Base-by-base conservation (phyloP, 2,329 filamentous ascomycete genomes). In the Aschersonia sp. region DNA sequence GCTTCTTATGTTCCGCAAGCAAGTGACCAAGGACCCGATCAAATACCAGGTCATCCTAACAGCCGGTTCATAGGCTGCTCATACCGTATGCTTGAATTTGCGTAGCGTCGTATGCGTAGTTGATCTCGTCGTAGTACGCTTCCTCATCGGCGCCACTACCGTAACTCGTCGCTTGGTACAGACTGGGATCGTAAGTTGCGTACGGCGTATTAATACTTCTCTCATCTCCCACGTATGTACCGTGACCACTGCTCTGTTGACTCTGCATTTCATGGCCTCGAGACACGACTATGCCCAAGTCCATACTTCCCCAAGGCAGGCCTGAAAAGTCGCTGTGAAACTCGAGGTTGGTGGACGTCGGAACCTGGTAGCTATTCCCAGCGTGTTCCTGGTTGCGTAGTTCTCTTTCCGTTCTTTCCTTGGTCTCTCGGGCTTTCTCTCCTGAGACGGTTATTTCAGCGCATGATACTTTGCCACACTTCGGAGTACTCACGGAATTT, bases 231-330 rank as follows among this genome's bases (percentile, higher is more conserved):
- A 56, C 50, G 47, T 62, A 62, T 45, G 62, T 68, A 47, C 58
- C 64, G 12, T 59, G 60, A 6, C 64, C 61, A 54, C 67, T 69
- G 50, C 67, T 68, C 6, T 66, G 66, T 32, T 65, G 63, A 54
- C 69, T 70, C 50, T 69, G 65, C 5, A 63, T 63, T 54, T 75
- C 73, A 55, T 75, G 72, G 44, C 75, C 75, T 46, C 68, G 65
- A 5, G 69, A 61, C 0, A 78, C 62, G 30, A 77, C 66, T 54
- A 73, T 71, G 40, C 67, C 72, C 64, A 87, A 71, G 51, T 74
- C 83, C 53, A 85, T 63, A 28, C 81, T 75, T 38, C 84, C 84
- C 84, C 83, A 88, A 0, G 84, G 84, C 3, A 87, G 66, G 0
- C 84, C 84, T 0, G 80, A 80, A 3, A 78, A 69, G 9, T 74